A percentile compares a stretch with the other conserved stretches of the same genome.
Conservation (phyloP, 768 basidiomycete species). For the Suillus alpinus region DNA sequence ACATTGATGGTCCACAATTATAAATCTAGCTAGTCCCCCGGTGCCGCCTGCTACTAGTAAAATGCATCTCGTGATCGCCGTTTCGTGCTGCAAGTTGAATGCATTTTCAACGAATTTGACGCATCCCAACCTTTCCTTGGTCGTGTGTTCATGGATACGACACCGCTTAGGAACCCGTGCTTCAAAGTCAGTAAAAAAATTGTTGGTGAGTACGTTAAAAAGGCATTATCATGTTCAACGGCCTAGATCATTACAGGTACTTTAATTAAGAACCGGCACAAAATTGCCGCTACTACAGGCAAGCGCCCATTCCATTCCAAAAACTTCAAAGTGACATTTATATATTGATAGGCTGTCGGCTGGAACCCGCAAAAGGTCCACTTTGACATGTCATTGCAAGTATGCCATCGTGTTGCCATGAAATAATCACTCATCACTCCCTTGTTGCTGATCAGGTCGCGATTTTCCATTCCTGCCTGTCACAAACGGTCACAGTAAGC, state of each 20-base stretch:
- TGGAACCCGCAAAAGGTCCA: background rate
- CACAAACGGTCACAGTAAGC: background rate
- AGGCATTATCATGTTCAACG: background rate
- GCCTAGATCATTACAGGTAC: background rate
- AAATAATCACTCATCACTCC: background rate
- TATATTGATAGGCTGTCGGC: background rate
- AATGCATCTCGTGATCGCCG: background rate
- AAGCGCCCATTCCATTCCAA: background rate
- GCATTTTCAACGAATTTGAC: no score
- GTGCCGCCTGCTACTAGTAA: background rate
- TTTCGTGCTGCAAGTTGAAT: background rate
- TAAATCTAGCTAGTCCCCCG: background rate
- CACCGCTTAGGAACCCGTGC: background rate
- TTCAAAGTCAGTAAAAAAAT: no score
- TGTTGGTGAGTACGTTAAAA: background rate
- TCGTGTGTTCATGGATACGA: background rate
- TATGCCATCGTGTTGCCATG: background rate
- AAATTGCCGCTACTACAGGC: background rate
- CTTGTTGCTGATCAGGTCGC: background rate
- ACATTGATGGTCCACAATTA: background rate
- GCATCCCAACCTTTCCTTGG: no score
- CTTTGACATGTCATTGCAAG: background rate
- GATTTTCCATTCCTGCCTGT: background rate
- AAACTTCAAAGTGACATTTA: background rate
- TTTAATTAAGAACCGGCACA: background rate